These are phyloP conservation scores for Typha latifolia DNA, from an alignment of 176 grass and related monocot genomes.

Conservation along the genomic window DNA sequence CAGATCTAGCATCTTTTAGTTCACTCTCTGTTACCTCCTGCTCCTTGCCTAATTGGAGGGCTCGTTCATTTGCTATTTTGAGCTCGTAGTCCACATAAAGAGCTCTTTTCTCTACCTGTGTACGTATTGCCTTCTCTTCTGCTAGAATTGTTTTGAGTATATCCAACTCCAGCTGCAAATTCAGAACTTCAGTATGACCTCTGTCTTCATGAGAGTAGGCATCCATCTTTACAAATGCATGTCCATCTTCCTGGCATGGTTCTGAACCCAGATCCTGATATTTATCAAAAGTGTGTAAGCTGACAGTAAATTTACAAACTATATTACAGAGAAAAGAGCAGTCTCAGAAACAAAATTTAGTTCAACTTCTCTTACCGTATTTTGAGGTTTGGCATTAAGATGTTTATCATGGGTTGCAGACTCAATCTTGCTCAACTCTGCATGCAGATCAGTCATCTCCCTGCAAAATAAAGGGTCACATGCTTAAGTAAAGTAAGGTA, in stretches of 20 bases:
- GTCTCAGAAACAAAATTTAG: not conserved
- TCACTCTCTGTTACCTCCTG: conserved; percentile 36
- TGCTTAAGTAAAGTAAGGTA: not conserved
- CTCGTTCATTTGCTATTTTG: conserved; percentile 30
- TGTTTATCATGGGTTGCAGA: conserved; percentile 20
- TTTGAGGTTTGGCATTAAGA: conserved; percentile 10
- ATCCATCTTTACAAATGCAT: conserved; percentile 11
- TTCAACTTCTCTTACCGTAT: conserved; percentile 22
- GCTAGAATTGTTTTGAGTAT: conserved; percentile 63
- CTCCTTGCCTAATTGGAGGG: conserved; percentile 22
- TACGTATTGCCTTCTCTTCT: conserved; percentile 53
- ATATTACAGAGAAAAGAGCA: too few species aligned
- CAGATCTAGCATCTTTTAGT: conserved; percentile 48
- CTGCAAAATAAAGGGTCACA: conserved; percentile 28
- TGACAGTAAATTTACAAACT: too few species aligned
- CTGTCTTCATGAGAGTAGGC: conserved; percentile 22
- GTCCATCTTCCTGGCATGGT: conserved; percentile 10
- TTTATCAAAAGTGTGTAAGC: not conserved
- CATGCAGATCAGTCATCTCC: conserved; percentile 52
- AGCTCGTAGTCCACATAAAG: conserved; percentile 31
- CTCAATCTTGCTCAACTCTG: conserved; percentile 36
- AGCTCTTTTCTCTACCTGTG: conserved; percentile 34
- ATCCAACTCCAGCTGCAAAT: conserved; percentile 69
- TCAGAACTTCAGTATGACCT: conserved; percentile 41
- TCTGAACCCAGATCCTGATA: conserved; percentile 17